Evolutionary conservation across 2,329 filamentous ascomycete genomes (phyloP), one percentile per base, ranked within the genome.

Genomic region (Neofusicoccum ribis): DNA sequence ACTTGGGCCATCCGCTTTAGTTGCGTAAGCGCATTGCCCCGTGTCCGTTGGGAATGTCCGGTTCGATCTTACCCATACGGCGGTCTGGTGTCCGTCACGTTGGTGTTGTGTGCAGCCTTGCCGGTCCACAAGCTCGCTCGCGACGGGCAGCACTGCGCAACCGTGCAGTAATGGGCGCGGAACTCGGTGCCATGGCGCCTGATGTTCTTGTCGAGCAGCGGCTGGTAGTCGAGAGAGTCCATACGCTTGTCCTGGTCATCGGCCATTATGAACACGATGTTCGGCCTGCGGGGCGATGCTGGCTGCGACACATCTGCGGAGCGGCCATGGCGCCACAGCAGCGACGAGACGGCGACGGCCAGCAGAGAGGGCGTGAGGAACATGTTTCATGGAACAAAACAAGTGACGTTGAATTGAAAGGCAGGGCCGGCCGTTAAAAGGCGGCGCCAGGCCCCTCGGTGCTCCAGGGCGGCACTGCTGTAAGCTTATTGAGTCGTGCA

Each of bases 221-320:
- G 86, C 80, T 88, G 88, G 66, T 89, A 89, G 0, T 83, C 78
- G 3, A 89, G 71, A 0, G 87, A 90, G 52, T 86, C 78, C 69
- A 91, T 78, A 41, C 85, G 83, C 1, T 86, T 74, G 70, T 91
- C 88, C 70, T 91, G 88, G 67, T 91, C 89, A 67, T 91, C 89
- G 0, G 87, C 88, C 46, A 91, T 79, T 65, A 91, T 86, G 70
- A 91, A 88, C 23, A 91, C 78, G 49, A 91, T 85, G 67, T 90
- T 90, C 1, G 72, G 72, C 51, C 51, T 39, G 17, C 20, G 36
- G 11, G 51, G 9, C 3, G 51, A 27, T 4, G n/a, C 14, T 14
- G 27, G 27, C 27, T 39, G 20, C 36, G 36, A 14, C 51, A 41
- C 9, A 20, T 56, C 51, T 17, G 34, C 23, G n/a, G 34, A n/a